Conservation (phyloP, 495 filamentous ascomycete species). For the Oleoguttula mirabilis region DNA sequence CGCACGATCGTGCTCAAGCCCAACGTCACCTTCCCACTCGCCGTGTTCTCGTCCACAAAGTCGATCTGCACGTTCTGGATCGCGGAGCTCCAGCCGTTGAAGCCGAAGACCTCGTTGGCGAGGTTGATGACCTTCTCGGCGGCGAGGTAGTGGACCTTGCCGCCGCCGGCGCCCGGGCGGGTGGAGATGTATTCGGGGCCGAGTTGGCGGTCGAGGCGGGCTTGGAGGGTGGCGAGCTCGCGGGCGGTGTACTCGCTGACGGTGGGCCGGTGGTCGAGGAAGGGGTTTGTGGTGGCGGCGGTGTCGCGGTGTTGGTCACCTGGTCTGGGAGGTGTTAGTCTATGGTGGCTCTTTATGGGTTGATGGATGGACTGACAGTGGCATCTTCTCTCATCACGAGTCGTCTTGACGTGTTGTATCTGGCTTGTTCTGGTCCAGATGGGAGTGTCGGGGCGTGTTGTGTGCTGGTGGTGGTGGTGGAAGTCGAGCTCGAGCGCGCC, state of each 20-base stretch:
- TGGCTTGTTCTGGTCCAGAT: too few relatives aligned
- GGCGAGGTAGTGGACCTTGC: slow-evolving; percentile 79
- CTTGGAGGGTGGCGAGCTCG: slow-evolving; percentile 80
- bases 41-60: slow-evolving; percentile 60
- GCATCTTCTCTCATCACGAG: slow-evolving; percentile 15
- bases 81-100: slow-evolving; percentile 92
- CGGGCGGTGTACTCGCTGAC: slow-evolving; percentile 73
- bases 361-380: slow-evolving; percentile 12
- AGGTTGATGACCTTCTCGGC: slow-evolving; percentile 91
- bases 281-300: slow-evolving; percentile 54
- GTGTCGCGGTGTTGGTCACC: slow-evolving; percentile 61
- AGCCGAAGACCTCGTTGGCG: slow-evolving; percentile 96
- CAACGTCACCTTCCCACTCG: slow-evolving; percentile 58
- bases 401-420: too few relatives aligned
- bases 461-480: too few relatives aligned
- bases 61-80: slow-evolving; percentile 86
- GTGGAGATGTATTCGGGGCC: slow-evolving; percentile 92
- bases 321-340: slow-evolving; percentile 39
- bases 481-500: too few relatives aligned
- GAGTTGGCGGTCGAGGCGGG: slow-evolving; percentile 79
- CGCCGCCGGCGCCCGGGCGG: slow-evolving; percentile 64
- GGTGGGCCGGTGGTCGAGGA: slow-evolving; percentile 53
- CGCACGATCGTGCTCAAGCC: slow-evolving; percentile 81
- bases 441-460: too few relatives aligned
- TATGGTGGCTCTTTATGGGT: neutral